phyloP scores from a whole-genome alignment of 768 basidiomycete species.

The Rhodotorula sphaerocarpa region DNA sequence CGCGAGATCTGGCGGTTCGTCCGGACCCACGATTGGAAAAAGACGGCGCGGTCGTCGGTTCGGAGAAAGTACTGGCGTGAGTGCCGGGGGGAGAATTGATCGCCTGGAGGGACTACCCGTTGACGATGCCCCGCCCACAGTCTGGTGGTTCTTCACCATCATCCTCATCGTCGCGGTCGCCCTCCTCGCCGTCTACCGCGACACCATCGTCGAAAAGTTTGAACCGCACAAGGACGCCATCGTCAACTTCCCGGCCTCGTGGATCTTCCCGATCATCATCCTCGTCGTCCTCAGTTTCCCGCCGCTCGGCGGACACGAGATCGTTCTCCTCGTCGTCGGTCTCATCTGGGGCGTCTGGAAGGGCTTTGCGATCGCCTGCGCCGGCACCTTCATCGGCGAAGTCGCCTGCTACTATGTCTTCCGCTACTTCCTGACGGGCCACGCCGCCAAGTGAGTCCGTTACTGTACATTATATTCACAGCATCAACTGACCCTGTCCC shows the following conservation, averaged over 20 bases:
- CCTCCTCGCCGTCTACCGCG: conserved; percentile 23
- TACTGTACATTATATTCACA: no score
- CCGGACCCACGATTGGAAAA: conserved; percentile 19
- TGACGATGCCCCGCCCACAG: not conserved
- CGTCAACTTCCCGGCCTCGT: conserved; percentile 16
- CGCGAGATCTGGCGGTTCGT: conserved; percentile 12
- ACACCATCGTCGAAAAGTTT: conserved; percentile 20
- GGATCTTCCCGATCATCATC: conserved; percentile 25
- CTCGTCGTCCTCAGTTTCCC: conserved; percentile 30
- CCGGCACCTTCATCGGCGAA: conserved; percentile 19
- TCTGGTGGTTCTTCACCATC: conserved; percentile 19
- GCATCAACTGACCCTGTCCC: no score
- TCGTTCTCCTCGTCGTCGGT: conserved; percentile 20
- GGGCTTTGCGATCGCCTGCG: conserved; percentile 16
- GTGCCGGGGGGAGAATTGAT: no score
- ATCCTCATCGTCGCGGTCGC: conserved; percentile 2
- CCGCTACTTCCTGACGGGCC: conserved; percentile 23
- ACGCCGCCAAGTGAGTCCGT: conserved; percentile 12
- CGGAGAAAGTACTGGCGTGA: conserved; percentile 25
- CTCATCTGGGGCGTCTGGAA: conserved; percentile 33
- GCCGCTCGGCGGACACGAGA: conserved; percentile 22
- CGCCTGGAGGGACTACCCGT: no score
- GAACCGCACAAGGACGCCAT: conserved; percentile 30
- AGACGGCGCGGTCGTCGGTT: not conserved
- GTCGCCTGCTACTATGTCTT: conserved; percentile 26